Evolutionary conservation across 148 eudicot species (phyloP), one percentile per base, ranked within the genome.

Genomic region (Fallopia convolvulus): DNA sequence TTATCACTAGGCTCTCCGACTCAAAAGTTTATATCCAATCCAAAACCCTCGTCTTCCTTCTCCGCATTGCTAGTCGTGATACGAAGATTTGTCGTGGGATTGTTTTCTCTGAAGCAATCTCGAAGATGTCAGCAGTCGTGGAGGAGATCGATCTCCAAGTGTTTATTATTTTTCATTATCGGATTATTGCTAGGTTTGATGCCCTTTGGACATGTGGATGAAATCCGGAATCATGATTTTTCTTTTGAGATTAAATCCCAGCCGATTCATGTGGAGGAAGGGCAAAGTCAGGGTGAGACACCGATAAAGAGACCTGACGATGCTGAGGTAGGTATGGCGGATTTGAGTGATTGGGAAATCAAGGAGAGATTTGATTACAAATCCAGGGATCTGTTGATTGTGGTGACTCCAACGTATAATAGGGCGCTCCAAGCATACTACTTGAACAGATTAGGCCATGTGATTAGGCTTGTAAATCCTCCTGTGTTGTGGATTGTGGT

Each of bases 401-500:
- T 94, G 30, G 91, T 94, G 56, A 90, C 97, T 4, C 92, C 99
- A 8, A 94, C 99, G 8, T 92, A 92, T 80, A 90, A 86, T 65
- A 81, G 99, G 56, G 88, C 84, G 1, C 80, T 87, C 39, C 99
- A 94, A 79, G 89, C 84, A 11, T 94, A 85, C 55, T 92, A 83
- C 83, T 80, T 94, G 86, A 84, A 88, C 80, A 88, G 99, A 47
- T 83, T 94, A 79, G 95, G 90, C 61, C 96, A 94, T 77, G 83
- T 85, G 32, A 83, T 94, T 75, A 85, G 89, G 81, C 86, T 94
- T 48, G 93, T 90, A 74, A 85, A 83, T 46, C 90, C 93, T 6
- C 97, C 96, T 2, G 46, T 94, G 21, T 7, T 94, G 80, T 94
- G 99, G 99, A 87, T 94, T 78, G 96, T 92, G 83, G 97, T 94